Evolutionary conservation across 371 early-diverging fungal genomes (phyloP), one percentile per base, ranked within the genome.

Genomic region (Gilbertella persicaria): DNA sequence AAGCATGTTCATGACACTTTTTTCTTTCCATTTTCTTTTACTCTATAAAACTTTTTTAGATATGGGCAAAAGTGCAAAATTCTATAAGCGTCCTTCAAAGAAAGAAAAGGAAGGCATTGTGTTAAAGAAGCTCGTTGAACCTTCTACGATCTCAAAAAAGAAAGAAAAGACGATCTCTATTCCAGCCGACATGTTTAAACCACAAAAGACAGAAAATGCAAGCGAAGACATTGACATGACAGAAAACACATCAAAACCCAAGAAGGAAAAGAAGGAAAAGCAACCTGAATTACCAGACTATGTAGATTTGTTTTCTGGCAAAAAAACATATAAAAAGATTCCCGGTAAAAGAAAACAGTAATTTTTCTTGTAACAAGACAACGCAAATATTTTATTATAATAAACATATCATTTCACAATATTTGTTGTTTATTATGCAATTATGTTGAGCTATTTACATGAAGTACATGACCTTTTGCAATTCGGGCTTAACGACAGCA

Each of bases 51-150:
- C 2, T 23, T n/a, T 36, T 6, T 13, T 12, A 6, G 2, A 2
- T 24, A 83, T 83, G 84, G 84, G 84, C 50, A 76, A 74, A 51
- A 78, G 79, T 47, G 84, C 84, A 29, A 83, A 83, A 55, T 81
- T 83, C 45, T 80, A 81, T 52, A 81, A 81, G 53, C 64, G 84
- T 36, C 84, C 84, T 7, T 67, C 74, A 10, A 75, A 76, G 45
- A 83, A 83, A 58, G 78, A 83, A 48, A 83, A 83, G 60, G 79
- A 78, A 23, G 68, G 71, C 9, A 37, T 60, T 12, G 59, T 72
- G 1, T 45, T 83, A n/a, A 65, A 61, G 19, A 73, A 71, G 25
- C 10, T 64, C 0, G 62, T 60, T 3, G 62, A 59, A 36, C 47
- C 58, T 19, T 36, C 45, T 9, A 52, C 62, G 12, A 68, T 66